These are phyloP conservation scores for Debaryomyces subglobosus DNA, from an alignment of 1,139 yeast species.

Conservation along the genomic window DNA sequence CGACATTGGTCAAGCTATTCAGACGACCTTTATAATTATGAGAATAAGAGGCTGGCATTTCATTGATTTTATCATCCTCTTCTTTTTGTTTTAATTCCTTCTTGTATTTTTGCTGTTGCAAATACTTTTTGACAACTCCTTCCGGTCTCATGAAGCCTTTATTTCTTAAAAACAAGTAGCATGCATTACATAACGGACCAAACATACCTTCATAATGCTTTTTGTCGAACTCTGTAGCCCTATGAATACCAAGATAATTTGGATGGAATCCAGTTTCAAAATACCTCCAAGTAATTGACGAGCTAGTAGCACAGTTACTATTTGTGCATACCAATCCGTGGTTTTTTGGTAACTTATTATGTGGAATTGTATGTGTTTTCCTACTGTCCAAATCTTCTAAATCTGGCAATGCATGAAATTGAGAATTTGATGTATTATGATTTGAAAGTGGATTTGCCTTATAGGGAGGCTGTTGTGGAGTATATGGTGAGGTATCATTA, in stretches of 20 bases:
- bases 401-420: slow-evolving; percentile 46
- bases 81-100: slow-evolving; percentile 36
- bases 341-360: slow-evolving; percentile 38
- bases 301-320: slow-evolving; percentile 44
- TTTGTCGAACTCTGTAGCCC: slow-evolving; percentile 44
- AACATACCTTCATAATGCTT: slow-evolving; percentile 52
- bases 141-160: slow-evolving; percentile 58
- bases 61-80: slow-evolving; percentile 11
- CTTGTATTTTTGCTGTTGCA: slow-evolving; percentile 50
- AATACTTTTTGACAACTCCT: slow-evolving; percentile 49
- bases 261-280: slow-evolving; percentile 48
- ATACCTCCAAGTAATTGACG: slow-evolving; percentile 51
- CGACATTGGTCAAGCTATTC: slow-evolving; percentile 21
- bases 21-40: slow-evolving; percentile 11
- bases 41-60: background rate
- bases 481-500: slow-evolving; percentile 39
- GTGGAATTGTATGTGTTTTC: slow-evolving; percentile 47
- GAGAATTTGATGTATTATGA: slow-evolving; percentile 13
- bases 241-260: slow-evolving; percentile 41
- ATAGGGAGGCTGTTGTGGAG: slow-evolving; percentile 47
- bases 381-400: slow-evolving; percentile 50
- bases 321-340: slow-evolving; percentile 50
- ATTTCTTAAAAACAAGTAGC: slow-evolving; percentile 49
- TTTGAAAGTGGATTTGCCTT: slow-evolving; percentile 17
- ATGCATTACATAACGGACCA: slow-evolving; percentile 56